Conservation (phyloP, 352 stramenopile species). For the Phytophthora chlamydospora region DNA sequence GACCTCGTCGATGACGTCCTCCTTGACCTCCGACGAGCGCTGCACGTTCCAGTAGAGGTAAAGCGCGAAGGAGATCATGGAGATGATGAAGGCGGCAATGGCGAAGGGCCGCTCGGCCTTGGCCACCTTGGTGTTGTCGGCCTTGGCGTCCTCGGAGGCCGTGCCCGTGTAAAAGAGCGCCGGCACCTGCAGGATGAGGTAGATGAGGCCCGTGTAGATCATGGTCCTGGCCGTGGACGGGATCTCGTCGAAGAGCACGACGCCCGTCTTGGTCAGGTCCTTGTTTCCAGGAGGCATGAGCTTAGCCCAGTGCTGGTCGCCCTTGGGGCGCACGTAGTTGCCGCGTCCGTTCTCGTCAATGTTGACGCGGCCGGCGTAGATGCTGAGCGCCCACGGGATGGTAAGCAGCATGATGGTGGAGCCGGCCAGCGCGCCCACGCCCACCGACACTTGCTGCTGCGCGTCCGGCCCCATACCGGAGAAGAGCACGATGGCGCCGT, state of each 20-base stretch:
- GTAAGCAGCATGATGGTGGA: conserved; percentile 99
- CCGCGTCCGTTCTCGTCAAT: conserved; percentile 88
- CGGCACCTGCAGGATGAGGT: conserved; percentile 95
- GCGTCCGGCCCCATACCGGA: conserved; percentile 93
- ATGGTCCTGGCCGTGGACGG: conserved; percentile 91
- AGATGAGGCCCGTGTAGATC: conserved; percentile 93
- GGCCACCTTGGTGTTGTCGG: conserved; percentile 75
- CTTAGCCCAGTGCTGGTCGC: conserved; percentile 81
- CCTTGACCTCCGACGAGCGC: conserved; percentile 70
- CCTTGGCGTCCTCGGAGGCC: conserved; percentile 54
- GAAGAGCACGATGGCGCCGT: conserved; percentile 98
- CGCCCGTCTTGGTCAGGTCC: conserved; percentile 70
- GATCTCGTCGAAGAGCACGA: conserved; percentile 89
- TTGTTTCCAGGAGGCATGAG: conserved; percentile 81
- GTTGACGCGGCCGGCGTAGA: conserved; percentile 95
- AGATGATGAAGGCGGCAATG: conserved; percentile 88
- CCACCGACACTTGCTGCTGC: conserved; percentile 95
- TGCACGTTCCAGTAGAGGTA: conserved; percentile 95
- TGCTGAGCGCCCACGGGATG: conserved; percentile 95
- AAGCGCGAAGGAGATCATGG: conserved; percentile 87
- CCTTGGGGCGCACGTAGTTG: conserved; percentile 86
- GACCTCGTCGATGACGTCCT: conserved; percentile 74
- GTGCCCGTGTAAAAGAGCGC: conserved; percentile 91
- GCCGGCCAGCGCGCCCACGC: conserved; percentile 97
- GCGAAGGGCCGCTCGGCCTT: conserved; percentile 90